phyloP scores from a whole-genome alignment of 495 filamentous ascomycete genomes.

The Podospora sp. region DNA sequence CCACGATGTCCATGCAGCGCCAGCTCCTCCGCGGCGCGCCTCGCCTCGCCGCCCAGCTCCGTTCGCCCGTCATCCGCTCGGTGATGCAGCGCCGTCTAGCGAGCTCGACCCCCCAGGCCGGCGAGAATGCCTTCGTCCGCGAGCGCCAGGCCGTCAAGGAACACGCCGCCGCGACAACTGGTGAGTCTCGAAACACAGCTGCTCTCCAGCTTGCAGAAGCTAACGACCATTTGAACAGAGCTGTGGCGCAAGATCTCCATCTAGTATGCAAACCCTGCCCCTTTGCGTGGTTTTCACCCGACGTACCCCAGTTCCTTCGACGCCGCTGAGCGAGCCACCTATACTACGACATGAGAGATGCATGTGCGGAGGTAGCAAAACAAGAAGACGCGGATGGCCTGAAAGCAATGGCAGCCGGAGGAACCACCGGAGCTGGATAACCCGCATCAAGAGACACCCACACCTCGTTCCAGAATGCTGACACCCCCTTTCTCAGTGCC shows the following conservation, averaged over 20 bases:
- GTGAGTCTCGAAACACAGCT: conserved; percentile 45
- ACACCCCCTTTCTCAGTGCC: conserved; percentile 51
- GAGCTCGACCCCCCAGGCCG: conserved; percentile 54
- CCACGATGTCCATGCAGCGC: conserved; percentile 65
- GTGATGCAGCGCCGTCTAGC: conserved; percentile 67
- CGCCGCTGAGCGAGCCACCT: not conserved
- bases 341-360: not conserved
- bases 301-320: not conserved
- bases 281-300: conserved; percentile 35
- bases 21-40: conserved; percentile 61
- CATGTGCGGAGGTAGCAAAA: not conserved
- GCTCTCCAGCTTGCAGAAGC: conserved; percentile 5
- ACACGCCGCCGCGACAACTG: conserved; percentile 77
- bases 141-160: conserved; percentile 83
- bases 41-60: conserved; percentile 59
- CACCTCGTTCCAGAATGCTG: conserved; percentile 12
- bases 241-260: conserved; percentile 92
- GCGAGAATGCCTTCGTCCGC: conserved; percentile 85
- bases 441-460: too few species aligned
- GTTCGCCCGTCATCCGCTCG: conserved; percentile 44
- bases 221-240: conserved; percentile 55
- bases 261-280: conserved; percentile 63
- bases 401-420: too few species aligned
- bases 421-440: too few species aligned
- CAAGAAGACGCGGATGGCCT: not conserved